Percentiles rank a stretch among this genome's conserved stretches.
Conservation (phyloP, 2,329 filamentous ascomycete genomes). For the Byssoonygena ceratinophila region DNA sequence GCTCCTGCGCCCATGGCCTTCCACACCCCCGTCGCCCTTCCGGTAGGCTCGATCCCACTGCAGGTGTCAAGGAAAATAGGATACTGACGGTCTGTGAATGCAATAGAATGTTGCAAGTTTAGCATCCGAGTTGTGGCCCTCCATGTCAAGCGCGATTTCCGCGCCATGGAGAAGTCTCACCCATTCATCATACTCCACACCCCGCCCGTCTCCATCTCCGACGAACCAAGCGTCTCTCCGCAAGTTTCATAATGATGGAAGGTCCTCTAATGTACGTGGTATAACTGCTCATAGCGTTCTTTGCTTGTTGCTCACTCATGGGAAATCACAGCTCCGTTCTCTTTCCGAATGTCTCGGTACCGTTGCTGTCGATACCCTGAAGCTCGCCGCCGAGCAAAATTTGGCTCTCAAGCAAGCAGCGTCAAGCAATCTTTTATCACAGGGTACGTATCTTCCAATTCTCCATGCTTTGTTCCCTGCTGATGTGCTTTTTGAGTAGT, state of each 20-base stretch:
- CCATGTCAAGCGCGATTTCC: conserved; percentile 31
- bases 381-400: conserved; percentile 12
- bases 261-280: conserved; percentile 8
- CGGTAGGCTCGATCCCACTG: conserved; percentile 29
- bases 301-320: not conserved
- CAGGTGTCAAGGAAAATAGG: too few species aligned
- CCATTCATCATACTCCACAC: conserved; percentile 16
- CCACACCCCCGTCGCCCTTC: conserved; percentile 39
- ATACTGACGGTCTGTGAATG: not conserved
- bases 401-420: conserved; percentile 3
- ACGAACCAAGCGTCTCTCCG: not conserved
- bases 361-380: conserved; percentile 5
- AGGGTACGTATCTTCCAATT: not conserved
- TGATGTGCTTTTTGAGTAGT: conserved; percentile 1
- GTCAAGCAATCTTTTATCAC: not conserved
- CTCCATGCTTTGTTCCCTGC: not conserved
- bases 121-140: conserved; percentile 37
- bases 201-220: conserved; percentile 9
- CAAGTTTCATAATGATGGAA: conserved; percentile 2
- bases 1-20: conserved; percentile 40
- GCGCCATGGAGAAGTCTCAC: conserved; percentile 29
- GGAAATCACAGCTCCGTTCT: not conserved
- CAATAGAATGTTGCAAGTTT: conserved; percentile 38
- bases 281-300: not conserved
- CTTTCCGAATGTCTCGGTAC: conserved; percentile 4